Evolutionary conservation across 1,284 basidiomycete genomes (phyloP).

Genomic region (Heterobasidion parviporum): DNA sequence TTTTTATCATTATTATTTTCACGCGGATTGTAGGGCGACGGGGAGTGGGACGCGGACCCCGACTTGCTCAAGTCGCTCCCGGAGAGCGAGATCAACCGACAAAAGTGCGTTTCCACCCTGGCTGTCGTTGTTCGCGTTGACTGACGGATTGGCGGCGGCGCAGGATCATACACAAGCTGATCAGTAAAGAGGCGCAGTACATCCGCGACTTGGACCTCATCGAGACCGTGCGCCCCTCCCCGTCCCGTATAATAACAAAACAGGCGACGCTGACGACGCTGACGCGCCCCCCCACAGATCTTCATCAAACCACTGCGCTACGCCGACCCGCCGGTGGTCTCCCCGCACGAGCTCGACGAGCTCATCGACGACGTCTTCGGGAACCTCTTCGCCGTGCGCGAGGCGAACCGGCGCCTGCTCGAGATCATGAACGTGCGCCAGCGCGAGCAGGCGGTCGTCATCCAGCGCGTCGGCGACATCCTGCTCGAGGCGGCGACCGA

Average conservation of each 20-base stretch:
- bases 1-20: no score
- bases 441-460: slow-evolving; percentile 79
- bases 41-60: slow-evolving; percentile 75
- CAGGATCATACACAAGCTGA: slow-evolving; percentile 85
- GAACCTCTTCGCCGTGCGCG: slow-evolving; percentile 78
- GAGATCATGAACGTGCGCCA: slow-evolving; percentile 85
- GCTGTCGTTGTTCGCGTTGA: no score
- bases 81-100: slow-evolving; percentile 75
- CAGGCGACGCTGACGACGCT: not conserved
- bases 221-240: slow-evolving; percentile 51
- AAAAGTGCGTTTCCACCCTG: slow-evolving; percentile 59
- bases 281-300: slow-evolving; percentile 28
- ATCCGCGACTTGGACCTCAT: slow-evolving; percentile 83
- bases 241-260: no score
- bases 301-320: slow-evolving; percentile 75
- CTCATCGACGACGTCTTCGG: slow-evolving; percentile 87
- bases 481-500: slow-evolving; percentile 85
- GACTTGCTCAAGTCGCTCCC: slow-evolving; percentile 63
- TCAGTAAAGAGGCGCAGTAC: slow-evolving; percentile 88
- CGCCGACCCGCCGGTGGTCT: slow-evolving; percentile 70
- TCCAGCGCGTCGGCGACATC: slow-evolving; percentile 85
- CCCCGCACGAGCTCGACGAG: slow-evolving; percentile 54
- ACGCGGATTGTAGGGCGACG: not conserved
- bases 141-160: not conserved
- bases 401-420: slow-evolving; percentile 74